Evolutionary conservation across 192 early-diverging fungal genomes (phyloP).

Genomic region (Backusella liffmaniae): DNA sequence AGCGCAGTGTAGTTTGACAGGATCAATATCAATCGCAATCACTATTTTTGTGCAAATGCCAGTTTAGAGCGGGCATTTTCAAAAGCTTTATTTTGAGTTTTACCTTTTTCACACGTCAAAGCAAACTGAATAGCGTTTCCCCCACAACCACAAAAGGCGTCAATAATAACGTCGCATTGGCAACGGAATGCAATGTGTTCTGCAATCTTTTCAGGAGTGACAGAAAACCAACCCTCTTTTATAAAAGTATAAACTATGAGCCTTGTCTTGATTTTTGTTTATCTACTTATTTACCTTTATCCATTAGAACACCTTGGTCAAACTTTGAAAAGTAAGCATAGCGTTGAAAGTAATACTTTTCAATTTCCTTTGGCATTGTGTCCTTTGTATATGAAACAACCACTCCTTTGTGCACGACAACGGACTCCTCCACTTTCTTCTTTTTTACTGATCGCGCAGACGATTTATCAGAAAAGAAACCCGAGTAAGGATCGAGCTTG

Average conservation of each 20-base stretch:
- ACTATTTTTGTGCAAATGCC: slow-evolving; percentile 39
- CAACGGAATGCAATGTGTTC: slow-evolving; percentile 73
- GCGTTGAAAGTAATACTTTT: slow-evolving; percentile 75
- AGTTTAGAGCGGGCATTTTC: neutral
- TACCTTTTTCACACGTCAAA: slow-evolving; percentile 71
- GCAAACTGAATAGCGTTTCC: slow-evolving; percentile 99
- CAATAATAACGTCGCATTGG: slow-evolving; percentile 66
- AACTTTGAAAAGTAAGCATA: slow-evolving; percentile 81
- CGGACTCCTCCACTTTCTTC: neutral
- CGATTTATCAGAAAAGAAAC: neutral
- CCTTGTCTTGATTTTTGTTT: neutral
- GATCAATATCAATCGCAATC: slow-evolving; percentile 92
- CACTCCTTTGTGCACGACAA: slow-evolving; percentile 12
- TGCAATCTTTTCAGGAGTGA: slow-evolving; percentile 91
- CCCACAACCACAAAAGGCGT: slow-evolving; percentile 95
- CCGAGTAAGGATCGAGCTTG: slow-evolving; percentile 10
- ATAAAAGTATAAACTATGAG: neutral
- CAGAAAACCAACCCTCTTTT: slow-evolving; percentile 89
- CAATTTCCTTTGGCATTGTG: slow-evolving; percentile 27
- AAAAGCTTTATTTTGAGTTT: neutral
- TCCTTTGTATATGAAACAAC: slow-evolving; percentile 29
- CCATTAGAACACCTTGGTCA: slow-evolving; percentile 85
- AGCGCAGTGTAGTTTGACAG: slow-evolving; percentile 75
- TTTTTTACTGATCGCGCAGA: neutral
- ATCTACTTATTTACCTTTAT: slow-evolving; percentile 54